These are phyloP conservation scores for Phialophora macrospora DNA, from an alignment of 2,329 filamentous ascomycete genomes.

Conservation along the genomic window DNA sequence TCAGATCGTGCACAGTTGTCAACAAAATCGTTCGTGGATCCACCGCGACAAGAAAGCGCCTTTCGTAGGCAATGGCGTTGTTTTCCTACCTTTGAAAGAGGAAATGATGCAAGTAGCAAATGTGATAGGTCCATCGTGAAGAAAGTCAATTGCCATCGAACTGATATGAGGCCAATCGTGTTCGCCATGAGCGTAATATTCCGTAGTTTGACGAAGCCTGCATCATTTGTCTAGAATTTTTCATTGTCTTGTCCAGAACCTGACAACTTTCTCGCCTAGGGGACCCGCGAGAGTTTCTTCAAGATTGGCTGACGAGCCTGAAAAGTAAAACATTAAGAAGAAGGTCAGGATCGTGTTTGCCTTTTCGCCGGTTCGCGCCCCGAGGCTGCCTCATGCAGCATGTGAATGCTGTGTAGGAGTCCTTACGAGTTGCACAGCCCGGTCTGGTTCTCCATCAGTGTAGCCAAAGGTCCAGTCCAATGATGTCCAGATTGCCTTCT, in stretches of 20 bases:
- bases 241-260: not conserved
- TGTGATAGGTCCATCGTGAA: not conserved
- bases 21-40: not conserved
- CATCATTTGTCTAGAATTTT: not conserved
- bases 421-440: not conserved
- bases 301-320: not conserved
- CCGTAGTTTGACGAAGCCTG: not conserved
- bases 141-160: not conserved
- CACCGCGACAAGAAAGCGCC: not conserved
- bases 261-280: not conserved
- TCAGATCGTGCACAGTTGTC: not conserved
- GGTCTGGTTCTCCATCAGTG: not conserved
- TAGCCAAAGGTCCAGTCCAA: not conserved
- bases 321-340: not conserved
- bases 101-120: not conserved
- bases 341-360: not conserved
- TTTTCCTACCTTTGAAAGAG: not conserved
- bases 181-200: not conserved
- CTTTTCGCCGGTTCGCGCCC: not conserved
- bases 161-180: not conserved
- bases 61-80: constrained; percentile 2
- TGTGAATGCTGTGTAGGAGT: not conserved
- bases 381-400: not conserved
- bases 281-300: not conserved
- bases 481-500: not conserved